Evolutionary conservation across 1,284 basidiomycete genomes (phyloP).

Genomic region (Malassezia globosa): DNA sequence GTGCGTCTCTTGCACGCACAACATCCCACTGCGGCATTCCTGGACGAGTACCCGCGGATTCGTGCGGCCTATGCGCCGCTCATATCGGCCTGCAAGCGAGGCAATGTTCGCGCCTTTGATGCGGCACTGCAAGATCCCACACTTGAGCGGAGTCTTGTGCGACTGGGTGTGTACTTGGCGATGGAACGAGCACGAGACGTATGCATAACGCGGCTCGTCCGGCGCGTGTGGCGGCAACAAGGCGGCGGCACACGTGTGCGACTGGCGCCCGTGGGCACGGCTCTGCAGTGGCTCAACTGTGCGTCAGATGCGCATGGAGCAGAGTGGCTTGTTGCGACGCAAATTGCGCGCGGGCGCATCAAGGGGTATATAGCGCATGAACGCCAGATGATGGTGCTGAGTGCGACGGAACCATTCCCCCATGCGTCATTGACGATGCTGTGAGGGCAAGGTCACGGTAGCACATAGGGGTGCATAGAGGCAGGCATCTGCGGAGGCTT

Average conservation of each 20-base stretch:
- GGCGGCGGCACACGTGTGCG: conserved; percentile 21
- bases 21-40: conserved; percentile 61
- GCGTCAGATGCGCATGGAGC: conserved; percentile 56
- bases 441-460: too few relatives aligned
- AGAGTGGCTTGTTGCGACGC: conserved; percentile 77
- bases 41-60: conserved; percentile 62
- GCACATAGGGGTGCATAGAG: conserved; percentile 1
- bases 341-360: conserved; percentile 70
- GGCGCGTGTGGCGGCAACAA: conserved; percentile 60
- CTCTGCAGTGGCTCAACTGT: conserved; percentile 20
- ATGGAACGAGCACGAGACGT: conserved; percentile 78
- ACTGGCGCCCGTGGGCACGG: conserved; percentile 19
- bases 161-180: conserved; percentile 70
- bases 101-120: conserved; percentile 73
- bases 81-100: conserved; percentile 61
- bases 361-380: conserved; percentile 93
- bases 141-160: conserved; percentile 59
- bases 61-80: conserved; percentile 67
- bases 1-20: conserved; percentile 73
- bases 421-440: conserved; percentile 15
- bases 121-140: conserved; percentile 53
- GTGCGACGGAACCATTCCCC: conserved; percentile 72
- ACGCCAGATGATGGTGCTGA: conserved; percentile 79
- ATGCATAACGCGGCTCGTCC: conserved; percentile 71
- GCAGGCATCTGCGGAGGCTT: neutral